Percentiles rank a stretch among this genome's conserved stretches.
Evolutionary conservation across 805 yeast species (phyloP).

Genomic region (Nakazawaea sp.): DNA sequence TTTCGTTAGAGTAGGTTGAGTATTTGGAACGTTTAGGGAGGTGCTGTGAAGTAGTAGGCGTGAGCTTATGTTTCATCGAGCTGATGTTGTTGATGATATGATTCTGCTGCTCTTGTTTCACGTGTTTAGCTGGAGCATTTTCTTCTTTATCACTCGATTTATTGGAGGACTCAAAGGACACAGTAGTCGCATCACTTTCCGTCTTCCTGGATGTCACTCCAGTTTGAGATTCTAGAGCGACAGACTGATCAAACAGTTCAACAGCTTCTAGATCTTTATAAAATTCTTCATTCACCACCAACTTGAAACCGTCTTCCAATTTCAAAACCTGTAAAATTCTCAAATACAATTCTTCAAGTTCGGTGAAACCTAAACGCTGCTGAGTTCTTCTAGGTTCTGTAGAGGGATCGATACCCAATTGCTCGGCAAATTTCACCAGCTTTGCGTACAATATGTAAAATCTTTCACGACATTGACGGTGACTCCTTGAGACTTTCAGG

Average conservation of each 20-base stretch:
- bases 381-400: slow-evolving; percentile 1
- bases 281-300: slow-evolving; percentile 7
- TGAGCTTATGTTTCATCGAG: slow-evolving; percentile 2
- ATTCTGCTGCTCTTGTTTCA: too few species aligned
- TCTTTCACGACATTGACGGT: slow-evolving; percentile 11
- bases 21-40: not conserved
- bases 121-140: not conserved
- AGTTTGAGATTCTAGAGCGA: slow-evolving; percentile 1
- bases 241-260: slow-evolving; percentile 5
- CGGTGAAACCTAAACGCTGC: slow-evolving; percentile 10
- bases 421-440: slow-evolving; percentile 10
- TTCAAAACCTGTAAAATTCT: slow-evolving; percentile 4
- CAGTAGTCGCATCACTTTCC: slow-evolving; percentile 1
- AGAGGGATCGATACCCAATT: slow-evolving; percentile 9
- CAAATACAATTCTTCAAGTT: slow-evolving; percentile 10
- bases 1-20: too few species aligned
- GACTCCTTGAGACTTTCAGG: slow-evolving; percentile 8
- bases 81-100: slow-evolving; percentile 4
- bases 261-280: slow-evolving; percentile 4
- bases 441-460: slow-evolving; percentile 10
- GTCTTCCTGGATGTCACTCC: not conserved
- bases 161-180: slow-evolving; percentile 7
- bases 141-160: slow-evolving; percentile 2
- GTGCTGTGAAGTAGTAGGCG: not conserved
- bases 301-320: slow-evolving; percentile 10